Evolutionary conservation across 805 yeast species (phyloP).

Genomic region (Candida pseudoglaebosa): DNA sequence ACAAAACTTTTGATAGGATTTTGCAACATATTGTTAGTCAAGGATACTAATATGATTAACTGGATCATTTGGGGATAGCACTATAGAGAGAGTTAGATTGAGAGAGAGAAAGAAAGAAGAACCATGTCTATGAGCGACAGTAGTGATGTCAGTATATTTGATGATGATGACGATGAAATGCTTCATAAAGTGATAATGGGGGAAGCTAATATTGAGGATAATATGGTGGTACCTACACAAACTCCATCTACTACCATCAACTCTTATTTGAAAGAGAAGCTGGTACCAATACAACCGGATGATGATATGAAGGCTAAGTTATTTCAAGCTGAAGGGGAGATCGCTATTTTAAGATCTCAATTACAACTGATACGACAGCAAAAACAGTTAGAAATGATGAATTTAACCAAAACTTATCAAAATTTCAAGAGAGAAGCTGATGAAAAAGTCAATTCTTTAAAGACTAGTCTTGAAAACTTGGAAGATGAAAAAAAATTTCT

Average conservation of each 20-base stretch:
- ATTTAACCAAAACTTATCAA: slow-evolving; percentile 17
- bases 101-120: too few relatives aligned
- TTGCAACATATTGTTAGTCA: neutral
- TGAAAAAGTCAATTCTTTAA: slow-evolving; percentile 28
- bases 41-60: neutral
- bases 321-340: slow-evolving; percentile 71
- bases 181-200: slow-evolving; percentile 45
- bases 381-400: slow-evolving; percentile 33
- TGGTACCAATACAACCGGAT: neutral
- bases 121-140: slow-evolving; percentile 9
- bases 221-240: slow-evolving; percentile 11
- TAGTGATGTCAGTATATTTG: slow-evolving; percentile 24
- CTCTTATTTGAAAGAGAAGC: neutral
- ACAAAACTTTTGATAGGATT: neutral
- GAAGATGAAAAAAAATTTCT: slow-evolving; percentile 43
- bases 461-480: slow-evolving; percentile 29
- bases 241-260: slow-evolving; percentile 6
- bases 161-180: slow-evolving; percentile 41
- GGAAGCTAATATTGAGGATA: slow-evolving; percentile 10
- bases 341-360: slow-evolving; percentile 70
- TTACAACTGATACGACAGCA: slow-evolving; percentile 44
- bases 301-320: slow-evolving; percentile 24
- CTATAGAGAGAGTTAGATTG: slow-evolving; percentile 1
- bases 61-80: neutral
- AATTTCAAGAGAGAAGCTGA: slow-evolving; percentile 17